phyloP scores from a whole-genome alignment of 306 rosid genomes.

The Fragaria ananassa region DNA sequence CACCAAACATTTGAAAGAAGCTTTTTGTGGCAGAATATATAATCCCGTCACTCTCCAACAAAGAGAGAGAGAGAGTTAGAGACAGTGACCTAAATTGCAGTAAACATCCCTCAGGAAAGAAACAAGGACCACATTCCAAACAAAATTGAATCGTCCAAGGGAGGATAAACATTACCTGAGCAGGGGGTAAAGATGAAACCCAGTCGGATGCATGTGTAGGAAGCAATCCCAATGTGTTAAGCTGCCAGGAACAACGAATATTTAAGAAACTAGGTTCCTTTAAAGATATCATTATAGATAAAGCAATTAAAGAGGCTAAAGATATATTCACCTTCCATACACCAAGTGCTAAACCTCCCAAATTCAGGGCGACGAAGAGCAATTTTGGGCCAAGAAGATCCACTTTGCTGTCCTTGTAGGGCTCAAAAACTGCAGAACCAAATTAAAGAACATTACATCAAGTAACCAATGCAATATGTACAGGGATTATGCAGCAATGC shows the following conservation, averaged over 20 bases:
- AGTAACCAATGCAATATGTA: neutral
- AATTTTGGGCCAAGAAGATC: conserved; percentile 92
- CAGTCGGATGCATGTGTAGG: conserved; percentile 97
- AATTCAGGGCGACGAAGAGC: conserved; percentile 83
- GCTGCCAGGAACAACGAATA: conserved; percentile 45
- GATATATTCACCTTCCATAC: conserved; percentile 48
- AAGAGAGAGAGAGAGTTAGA: too few species aligned
- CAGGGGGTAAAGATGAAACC: conserved; percentile 91
- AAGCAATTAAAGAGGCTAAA: neutral
- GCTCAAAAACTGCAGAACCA: conserved; percentile 84
- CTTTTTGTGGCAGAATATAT: too few species aligned
- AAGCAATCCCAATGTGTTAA: conserved; percentile 87
- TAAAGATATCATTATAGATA: neutral
- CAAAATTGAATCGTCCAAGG: too few species aligned
- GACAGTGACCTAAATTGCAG: too few species aligned
- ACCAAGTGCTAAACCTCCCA: conserved; percentile 89
- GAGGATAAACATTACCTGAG: conserved; percentile 58
- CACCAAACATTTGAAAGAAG: too few species aligned
- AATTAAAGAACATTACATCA: neutral
- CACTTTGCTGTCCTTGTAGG: conserved; percentile 86
- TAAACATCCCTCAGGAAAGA: too few species aligned
- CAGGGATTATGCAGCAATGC: neutral
- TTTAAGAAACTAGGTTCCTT: neutral
- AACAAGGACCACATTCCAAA: too few species aligned
- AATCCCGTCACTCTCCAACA: too few species aligned